Percentiles rank a stretch among this genome's conserved stretches.
Conservation (phyloP, 331 rosid genomes). For the Cydonia oblonga region DNA sequence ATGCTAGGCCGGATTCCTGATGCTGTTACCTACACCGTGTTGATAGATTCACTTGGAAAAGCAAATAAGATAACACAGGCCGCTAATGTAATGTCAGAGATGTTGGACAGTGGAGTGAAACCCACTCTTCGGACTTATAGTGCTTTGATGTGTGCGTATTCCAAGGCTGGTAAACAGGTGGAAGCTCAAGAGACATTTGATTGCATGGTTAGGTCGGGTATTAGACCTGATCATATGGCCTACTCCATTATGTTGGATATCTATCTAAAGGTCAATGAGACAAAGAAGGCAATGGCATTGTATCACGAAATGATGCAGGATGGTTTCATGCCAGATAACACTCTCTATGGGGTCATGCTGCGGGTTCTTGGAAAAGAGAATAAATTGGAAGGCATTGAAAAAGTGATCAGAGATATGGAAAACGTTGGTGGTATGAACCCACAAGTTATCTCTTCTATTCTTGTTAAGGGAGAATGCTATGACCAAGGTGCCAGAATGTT, state of each 20-base stretch:
- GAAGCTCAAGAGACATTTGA: slow-evolving; percentile 76
- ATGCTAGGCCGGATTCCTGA: slow-evolving; percentile 60
- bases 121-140: slow-evolving; percentile 82
- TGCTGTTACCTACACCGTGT: slow-evolving; percentile 74
- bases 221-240: slow-evolving; percentile 66
- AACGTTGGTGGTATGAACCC: slow-evolving; percentile 56
- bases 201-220: slow-evolving; percentile 71
- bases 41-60: slow-evolving; percentile 87
- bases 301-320: slow-evolving; percentile 58
- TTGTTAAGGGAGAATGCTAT: slow-evolving; percentile 68
- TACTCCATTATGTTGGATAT: slow-evolving; percentile 83
- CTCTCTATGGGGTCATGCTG: slow-evolving; percentile 55
- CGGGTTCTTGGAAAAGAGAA: slow-evolving; percentile 53
- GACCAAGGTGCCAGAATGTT: slow-evolving; percentile 70
- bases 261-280: slow-evolving; percentile 67
- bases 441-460: slow-evolving; percentile 64
- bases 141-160: slow-evolving; percentile 84
- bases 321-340: slow-evolving; percentile 57
- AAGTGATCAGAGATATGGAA: slow-evolving; percentile 61
- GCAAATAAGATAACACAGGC: slow-evolving; percentile 69
- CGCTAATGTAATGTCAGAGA: slow-evolving; percentile 69
- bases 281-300: slow-evolving; percentile 46
- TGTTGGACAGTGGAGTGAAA: slow-evolving; percentile 77
- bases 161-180: slow-evolving; percentile 58
- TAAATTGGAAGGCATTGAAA: slow-evolving; percentile 49